Percentiles rank a stretch among this genome's conserved stretches.
These are phyloP conservation scores for Neocallimastix lanati DNA, from an alignment of 192 early-diverging fungal genomes.

Conservation along the genomic window DNA sequence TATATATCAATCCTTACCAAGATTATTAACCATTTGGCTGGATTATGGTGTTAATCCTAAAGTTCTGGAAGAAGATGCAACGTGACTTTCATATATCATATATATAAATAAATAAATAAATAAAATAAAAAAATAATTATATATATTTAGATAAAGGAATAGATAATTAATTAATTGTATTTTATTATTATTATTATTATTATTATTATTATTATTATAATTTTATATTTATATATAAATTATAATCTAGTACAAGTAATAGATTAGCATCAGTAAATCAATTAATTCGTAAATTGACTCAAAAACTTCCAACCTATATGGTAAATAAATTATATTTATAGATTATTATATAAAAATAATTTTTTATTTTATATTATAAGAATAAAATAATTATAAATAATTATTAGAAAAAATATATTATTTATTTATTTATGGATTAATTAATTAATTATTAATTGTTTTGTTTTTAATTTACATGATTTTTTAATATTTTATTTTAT, in stretches of 20 bases:
- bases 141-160: no score
- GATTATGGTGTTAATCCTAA: slow-evolving; percentile 32
- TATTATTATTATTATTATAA: background rate
- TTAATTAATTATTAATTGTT: no score
- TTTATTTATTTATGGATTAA: no score
- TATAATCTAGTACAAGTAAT: background rate
- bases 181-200: no score
- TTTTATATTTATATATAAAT: no score
- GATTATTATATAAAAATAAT: no score
- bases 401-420: no score
- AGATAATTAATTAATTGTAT: no score
- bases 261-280: background rate
- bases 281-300: background rate
- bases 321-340: background rate
- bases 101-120: slow-evolving; percentile 1
- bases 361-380: no score
- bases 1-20: slow-evolving; percentile 67
- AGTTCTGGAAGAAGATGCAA: background rate
- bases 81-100: background rate
- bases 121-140: slow-evolving; percentile 7
- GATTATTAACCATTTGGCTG: slow-evolving; percentile 71
- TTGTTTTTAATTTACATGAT: no score
- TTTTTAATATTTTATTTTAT: background rate
- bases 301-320: background rate
- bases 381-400: no score